Evolutionary conservation across 208 protist species (phyloP).

Genomic region (Trypanosoma mega): DNA sequence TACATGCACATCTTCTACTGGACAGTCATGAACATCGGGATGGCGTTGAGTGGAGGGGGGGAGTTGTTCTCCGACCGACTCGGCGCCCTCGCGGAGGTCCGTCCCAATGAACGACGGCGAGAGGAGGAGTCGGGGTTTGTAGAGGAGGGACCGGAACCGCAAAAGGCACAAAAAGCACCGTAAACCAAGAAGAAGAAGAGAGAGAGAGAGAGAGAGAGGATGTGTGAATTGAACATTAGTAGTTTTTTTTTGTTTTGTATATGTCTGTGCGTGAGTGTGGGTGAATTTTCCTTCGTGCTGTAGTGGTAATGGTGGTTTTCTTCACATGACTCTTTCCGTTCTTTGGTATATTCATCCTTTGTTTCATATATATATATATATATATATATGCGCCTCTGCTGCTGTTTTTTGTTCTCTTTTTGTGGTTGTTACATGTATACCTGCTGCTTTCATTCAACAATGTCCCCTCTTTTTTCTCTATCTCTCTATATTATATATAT

Average conservation of each 20-base stretch:
- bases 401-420: too few relatives aligned
- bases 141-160: conserved; percentile 3
- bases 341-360: too few relatives aligned
- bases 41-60: conserved; percentile 33
- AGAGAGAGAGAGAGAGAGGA: conserved; percentile 13
- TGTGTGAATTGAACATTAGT: too few relatives aligned
- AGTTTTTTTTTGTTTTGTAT: too few relatives aligned
- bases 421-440: neutral
- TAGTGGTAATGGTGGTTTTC: too few relatives aligned
- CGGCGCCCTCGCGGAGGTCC: conserved; percentile 29
- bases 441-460: conserved; percentile 14
- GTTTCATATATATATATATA: too few relatives aligned
- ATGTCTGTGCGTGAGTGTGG: too few relatives aligned
- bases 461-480: too few relatives aligned
- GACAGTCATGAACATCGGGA: conserved; percentile 49
- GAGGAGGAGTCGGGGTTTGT: conserved; percentile 25
- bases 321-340: too few relatives aligned
- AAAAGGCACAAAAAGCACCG: neutral
- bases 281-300: too few relatives aligned
- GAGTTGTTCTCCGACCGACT: conserved; percentile 50
- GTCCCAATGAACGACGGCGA: neutral
- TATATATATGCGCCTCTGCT: too few relatives aligned
- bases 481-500: too few relatives aligned
- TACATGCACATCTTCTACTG: conserved; percentile 65
- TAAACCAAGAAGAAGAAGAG: conserved; percentile 13